Base-by-base conservation (phyloP, 78 protist genomes). In the Dictyostelium firmibasis region DNA sequence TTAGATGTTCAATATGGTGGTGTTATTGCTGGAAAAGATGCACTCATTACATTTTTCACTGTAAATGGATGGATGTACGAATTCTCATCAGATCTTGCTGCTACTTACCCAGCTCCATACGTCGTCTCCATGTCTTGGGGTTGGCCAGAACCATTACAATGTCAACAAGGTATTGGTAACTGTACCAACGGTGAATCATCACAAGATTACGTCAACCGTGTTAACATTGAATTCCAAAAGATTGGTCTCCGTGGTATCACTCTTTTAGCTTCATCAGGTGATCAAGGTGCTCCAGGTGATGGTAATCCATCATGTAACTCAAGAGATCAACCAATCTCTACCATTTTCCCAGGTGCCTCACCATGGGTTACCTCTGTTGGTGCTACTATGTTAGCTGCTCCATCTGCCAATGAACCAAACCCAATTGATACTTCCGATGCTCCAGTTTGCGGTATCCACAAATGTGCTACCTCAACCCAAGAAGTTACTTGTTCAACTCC, bases 321-420 rank as follows among this genome's bases (percentile, higher is more conserved):
- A 38, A 74, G 57, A 77, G 79, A 76, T 31, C 6, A 4, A 2
- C 93, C 93, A 78, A 18, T 88, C 69, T 88, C 93, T 18, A 62
- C 84, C 29, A 60, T 44, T 50, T 84, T 82, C 78, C 91, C 91
- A 84, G 87, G 86, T 79, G 81, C 79, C 4, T 92, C 88, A 29
- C 96, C 93, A 53, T 92, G 67, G 86, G 94, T 83, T 35, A 91
- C 95, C 77, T 43, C 85, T 25, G 91, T 82, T 13, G 96, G 96
- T 72, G 96, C 96, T 10, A 92, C 91, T 4, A 84, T 78, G 89
- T 83, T 91, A 64, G 41, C 53, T 16, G 86, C 85, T 6, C 93
- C 92, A 50, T 57, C 92, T 2, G 0, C 92, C 27, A 31, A 10
- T 3, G 14, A 23, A 18, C 57, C 41, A 75, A 36, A 75, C 23